A percentile compares a stretch with the other conserved stretches of the same genome.
Conservation (phyloP, 108 stramenopile genomes). For the Cyclotella sp. region DNA sequence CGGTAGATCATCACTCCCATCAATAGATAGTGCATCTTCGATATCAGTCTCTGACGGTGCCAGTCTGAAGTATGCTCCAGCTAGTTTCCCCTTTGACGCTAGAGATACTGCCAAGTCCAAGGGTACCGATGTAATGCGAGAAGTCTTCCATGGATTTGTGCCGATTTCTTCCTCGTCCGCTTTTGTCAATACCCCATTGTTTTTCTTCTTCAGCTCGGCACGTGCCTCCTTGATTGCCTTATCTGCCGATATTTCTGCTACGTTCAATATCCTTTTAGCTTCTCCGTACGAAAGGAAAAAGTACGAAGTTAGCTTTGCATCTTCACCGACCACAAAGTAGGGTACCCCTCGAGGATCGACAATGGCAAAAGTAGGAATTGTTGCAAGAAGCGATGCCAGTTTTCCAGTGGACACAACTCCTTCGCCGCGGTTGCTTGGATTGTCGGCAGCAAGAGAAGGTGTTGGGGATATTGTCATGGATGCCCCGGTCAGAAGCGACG, state of each 20-base stretch:
- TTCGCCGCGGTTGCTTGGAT: conserved; percentile 3
- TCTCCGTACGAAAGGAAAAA: conserved; percentile 78
- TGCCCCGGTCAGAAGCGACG: background rate
- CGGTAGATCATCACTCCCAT: conserved; percentile 66
- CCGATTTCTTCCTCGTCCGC: conserved; percentile 53
- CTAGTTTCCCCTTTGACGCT: conserved; percentile 57
- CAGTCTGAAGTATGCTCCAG: conserved; percentile 71
- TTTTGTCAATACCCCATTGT: conserved; percentile 47
- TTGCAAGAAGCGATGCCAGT: conserved; percentile 42
- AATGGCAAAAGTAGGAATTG: conserved; percentile 76
- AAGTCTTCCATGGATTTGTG: conserved; percentile 76
- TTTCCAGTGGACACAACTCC: conserved; percentile 39
- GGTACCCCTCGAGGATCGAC: conserved; percentile 79
- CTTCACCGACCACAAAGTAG: conserved; percentile 85
- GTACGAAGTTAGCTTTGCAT: conserved; percentile 86
- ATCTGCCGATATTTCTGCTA: conserved; percentile 63
- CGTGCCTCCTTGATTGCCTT: conserved; percentile 63
- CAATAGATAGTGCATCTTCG: conserved; percentile 68
- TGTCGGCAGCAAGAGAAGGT: background rate
- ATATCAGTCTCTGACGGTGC: conserved; percentile 72
- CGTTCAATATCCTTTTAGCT: conserved; percentile 69
- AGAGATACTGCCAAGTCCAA: conserved; percentile 80
- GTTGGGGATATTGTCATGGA: background rate
- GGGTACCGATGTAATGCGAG: conserved; percentile 75
- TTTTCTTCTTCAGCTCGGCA: conserved; percentile 34